Conservation (phyloP, 2,329 filamentous ascomycete species). For the Exophiala spinifera region DNA sequence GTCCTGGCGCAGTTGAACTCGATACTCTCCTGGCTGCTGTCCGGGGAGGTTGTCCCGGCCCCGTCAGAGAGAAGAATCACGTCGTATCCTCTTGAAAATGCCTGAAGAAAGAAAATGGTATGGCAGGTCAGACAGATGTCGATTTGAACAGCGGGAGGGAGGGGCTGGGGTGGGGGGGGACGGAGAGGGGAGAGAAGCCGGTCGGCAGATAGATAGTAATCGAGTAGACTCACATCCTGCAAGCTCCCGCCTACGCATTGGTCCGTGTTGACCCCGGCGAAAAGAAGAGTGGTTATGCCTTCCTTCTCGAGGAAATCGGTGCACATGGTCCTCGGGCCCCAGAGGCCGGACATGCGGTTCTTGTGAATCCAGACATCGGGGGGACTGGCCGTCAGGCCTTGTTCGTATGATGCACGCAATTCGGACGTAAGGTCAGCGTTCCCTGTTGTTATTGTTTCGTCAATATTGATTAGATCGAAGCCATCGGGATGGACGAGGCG, state of each 20-base stretch:
- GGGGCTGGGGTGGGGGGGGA: too few relatives aligned
- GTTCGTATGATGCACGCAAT: constrained; percentile 40
- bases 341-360: constrained; percentile 58
- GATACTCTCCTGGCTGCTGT: constrained; percentile 26
- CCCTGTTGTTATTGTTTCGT: constrained; percentile 26
- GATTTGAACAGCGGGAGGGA: too few relatives aligned
- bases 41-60: constrained; percentile 45
- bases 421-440: constrained; percentile 53
- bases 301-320: constrained; percentile 42
- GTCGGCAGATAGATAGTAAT: background rate
- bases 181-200: too few relatives aligned
- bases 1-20: constrained; percentile 29
- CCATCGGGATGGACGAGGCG: too few relatives aligned
- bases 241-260: constrained; percentile 54
- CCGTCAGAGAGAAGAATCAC: constrained; percentile 56
- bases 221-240: constrained; percentile 39
- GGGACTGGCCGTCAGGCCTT: constrained; percentile 27
- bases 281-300: constrained; percentile 51
- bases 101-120: too few relatives aligned
- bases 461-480: too few relatives aligned
- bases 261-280: constrained; percentile 61
- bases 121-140: too few relatives aligned
- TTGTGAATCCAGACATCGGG: constrained; percentile 55
- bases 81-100: constrained; percentile 55
- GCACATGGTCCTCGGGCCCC: constrained; percentile 45